phyloP scores from a whole-genome alignment of 2,329 filamentous ascomycete species.

The Neofusicoccum sp. region DNA sequence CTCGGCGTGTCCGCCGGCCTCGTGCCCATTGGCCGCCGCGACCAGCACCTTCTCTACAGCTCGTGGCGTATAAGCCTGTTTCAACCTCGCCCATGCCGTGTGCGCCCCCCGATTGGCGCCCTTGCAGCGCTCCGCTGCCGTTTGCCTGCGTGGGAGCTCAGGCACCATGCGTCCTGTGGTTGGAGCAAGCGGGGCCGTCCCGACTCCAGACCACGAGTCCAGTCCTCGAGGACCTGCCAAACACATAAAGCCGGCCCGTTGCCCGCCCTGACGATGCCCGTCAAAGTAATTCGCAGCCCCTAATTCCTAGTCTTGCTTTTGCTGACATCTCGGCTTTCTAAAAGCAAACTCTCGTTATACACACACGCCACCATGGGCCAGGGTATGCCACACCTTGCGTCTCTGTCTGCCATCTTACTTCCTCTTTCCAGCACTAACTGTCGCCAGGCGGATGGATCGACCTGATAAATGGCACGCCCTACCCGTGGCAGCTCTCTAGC shows the following conservation, averaged over 20 bases:
- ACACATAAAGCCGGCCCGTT: background rate
- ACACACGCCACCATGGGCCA: conserved; percentile 7
- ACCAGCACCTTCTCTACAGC: background rate
- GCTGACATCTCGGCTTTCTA: background rate
- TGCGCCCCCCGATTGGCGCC: background rate
- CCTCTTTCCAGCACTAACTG: conserved; percentile 8
- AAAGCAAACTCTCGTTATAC: background rate
- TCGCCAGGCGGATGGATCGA: conserved; percentile 35
- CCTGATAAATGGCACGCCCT: conserved; percentile 42
- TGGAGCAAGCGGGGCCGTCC: background rate
- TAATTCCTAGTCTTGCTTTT: background rate
- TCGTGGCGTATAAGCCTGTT: background rate
- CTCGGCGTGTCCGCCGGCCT: background rate
- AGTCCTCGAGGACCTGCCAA: background rate
- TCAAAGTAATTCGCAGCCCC: background rate
- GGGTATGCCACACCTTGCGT: conserved; percentile 10
- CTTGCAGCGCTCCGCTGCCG: background rate
- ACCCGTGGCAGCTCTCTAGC: conserved; percentile 33
- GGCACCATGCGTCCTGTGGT: background rate
- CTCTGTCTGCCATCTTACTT: background rate
- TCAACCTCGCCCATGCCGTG: background rate
- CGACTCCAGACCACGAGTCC: background rate
- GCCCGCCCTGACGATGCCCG: background rate
- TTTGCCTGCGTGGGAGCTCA: conserved; percentile 4
- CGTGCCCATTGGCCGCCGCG: background rate